Evolutionary conservation across 2,329 filamentous ascomycete genomes (phyloP).

Genomic region (Colletotrichum sp.): DNA sequence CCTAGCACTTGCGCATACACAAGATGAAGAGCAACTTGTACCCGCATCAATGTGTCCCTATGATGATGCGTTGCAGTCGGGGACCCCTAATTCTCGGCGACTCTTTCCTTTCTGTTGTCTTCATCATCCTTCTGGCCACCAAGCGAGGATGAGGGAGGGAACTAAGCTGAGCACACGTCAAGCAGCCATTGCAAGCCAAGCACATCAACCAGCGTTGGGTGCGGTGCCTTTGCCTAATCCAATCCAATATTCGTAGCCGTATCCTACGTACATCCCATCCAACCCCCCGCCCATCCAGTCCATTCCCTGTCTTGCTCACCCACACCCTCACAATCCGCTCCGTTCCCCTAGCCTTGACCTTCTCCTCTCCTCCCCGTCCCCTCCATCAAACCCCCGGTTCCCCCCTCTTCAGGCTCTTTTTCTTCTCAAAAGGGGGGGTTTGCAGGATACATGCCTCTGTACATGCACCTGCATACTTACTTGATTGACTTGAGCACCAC

Average conservation of each 20-base stretch:
- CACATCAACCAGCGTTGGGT: neutral
- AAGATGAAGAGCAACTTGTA: neutral
- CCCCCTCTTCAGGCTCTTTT: neutral
- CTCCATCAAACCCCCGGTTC: neutral
- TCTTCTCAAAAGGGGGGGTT: neutral
- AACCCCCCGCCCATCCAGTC: neutral
- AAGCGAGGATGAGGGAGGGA: neutral
- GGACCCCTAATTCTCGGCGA: neutral
- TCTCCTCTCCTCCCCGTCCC: neutral
- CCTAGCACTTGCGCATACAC: neutral
- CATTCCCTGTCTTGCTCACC: constrained; percentile 1
- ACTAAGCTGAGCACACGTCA: neutral
- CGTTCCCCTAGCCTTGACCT: neutral
- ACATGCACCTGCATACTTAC: neutral
- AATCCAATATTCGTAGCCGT: neutral
- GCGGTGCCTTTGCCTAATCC: neutral
- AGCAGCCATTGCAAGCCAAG: neutral
- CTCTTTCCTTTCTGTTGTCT: neutral
- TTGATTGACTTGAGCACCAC: neutral
- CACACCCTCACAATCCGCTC: neutral
- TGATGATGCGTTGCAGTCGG: neutral
- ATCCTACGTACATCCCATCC: neutral
- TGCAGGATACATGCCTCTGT: neutral
- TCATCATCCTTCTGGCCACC: neutral
- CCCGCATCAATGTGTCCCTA: neutral